phyloP scores from a whole-genome alignment of 73 alveolate genomes.

The Paramecium bursaria region DNA sequence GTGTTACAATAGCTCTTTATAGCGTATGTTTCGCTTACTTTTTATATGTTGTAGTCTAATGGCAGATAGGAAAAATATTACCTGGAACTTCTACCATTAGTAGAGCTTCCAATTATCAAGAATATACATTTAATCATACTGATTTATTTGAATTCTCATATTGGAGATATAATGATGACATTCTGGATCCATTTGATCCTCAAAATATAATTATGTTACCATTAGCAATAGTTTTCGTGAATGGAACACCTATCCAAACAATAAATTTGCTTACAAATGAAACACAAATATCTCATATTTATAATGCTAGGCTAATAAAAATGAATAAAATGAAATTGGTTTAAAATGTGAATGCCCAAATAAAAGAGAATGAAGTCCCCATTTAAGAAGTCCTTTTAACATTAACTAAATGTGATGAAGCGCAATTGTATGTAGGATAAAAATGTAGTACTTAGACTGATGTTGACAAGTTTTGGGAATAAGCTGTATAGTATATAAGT shows the following conservation, averaged over 20 bases:
- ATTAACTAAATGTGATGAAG: not conserved
- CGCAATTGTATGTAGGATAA: not conserved
- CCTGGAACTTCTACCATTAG: not conserved
- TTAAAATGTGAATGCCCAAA: not conserved
- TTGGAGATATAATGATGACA: not conserved
- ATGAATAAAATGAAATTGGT: constrained; percentile 32
- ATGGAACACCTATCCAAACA: constrained; percentile 7
- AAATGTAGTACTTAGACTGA: not conserved
- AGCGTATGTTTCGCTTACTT: constrained; percentile 12
- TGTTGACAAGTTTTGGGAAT: not conserved
- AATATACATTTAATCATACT: not conserved
- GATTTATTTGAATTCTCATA: not conserved
- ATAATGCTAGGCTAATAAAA: not conserved
- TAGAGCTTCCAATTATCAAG: not conserved
- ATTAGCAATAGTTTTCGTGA: constrained; percentile 1
- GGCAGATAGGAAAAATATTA: not conserved
- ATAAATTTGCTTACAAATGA: not conserved
- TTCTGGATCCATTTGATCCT: not conserved
- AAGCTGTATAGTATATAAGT: not conserved
- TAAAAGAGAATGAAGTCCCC: not conserved
- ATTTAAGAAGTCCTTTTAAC: not conserved
- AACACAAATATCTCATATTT: not conserved
- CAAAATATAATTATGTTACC: constrained; percentile 21
- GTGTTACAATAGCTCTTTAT: not conserved
- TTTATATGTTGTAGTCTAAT: not conserved